Percentiles rank a stretch among this genome's conserved stretches.
Evolutionary conservation across 2,329 filamentous ascomycete genomes (phyloP).

Genomic region (Pezicula rhizophila): DNA sequence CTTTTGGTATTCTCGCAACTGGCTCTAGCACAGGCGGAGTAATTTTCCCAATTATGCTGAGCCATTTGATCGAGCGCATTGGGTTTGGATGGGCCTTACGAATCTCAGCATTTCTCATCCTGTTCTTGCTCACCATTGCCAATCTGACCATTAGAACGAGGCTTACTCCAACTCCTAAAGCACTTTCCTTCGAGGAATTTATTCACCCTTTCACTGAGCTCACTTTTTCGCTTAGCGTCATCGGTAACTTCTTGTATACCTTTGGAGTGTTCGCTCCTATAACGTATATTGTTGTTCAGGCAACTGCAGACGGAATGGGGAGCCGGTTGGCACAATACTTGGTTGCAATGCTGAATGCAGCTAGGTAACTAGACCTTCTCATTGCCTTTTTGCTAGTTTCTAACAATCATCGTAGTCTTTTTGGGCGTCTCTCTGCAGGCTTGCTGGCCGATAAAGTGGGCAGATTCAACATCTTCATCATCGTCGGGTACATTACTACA

Average conservation of each 20-base stretch:
- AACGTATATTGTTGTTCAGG: conserved; percentile 36
- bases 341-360: conserved; percentile 43
- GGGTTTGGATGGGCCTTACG: conserved; percentile 51
- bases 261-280: conserved; percentile 45
- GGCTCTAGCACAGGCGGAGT: conserved; percentile 44
- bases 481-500: conserved; percentile 12
- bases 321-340: conserved; percentile 40
- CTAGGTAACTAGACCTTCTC: conserved; percentile 20
- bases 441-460: conserved; percentile 25
- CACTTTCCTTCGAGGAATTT: conserved; percentile 24
- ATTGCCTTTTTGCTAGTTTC: not conserved
- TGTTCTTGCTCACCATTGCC: conserved; percentile 42
- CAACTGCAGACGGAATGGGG: conserved; percentile 38
- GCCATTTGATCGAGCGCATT: conserved; percentile 40
- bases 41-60: conserved; percentile 55
- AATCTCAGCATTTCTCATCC: conserved; percentile 46
- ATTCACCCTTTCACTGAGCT: conserved; percentile 28
- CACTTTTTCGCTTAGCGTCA: conserved; percentile 27
- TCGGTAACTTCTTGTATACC: conserved; percentile 35
- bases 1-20: conserved; percentile 36
- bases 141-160: conserved; percentile 43
- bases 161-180: conserved; percentile 29
- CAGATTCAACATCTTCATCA: conserved; percentile 21
- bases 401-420: not conserved
- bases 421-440: conserved; percentile 25